Conservation (phyloP, 805 yeast species). For the Barnettozyma sucrosica region DNA sequence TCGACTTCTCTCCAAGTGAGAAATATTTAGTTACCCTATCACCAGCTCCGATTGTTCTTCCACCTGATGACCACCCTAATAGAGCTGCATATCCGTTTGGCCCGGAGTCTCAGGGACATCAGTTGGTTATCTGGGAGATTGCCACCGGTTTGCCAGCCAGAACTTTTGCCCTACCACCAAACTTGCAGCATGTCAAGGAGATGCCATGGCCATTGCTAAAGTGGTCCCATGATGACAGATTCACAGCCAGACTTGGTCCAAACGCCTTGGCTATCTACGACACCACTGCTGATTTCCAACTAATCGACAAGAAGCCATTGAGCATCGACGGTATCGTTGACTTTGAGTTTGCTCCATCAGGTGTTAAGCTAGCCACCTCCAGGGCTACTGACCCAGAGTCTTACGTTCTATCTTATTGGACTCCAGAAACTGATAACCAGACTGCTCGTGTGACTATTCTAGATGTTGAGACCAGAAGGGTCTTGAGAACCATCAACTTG, state of each 20-base stretch:
- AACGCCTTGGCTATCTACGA: constrained; percentile 91
- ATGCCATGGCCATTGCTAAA: constrained; percentile 94
- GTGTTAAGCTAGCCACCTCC: constrained; percentile 58
- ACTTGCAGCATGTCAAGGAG: constrained; percentile 55
- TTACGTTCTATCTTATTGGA: constrained; percentile 86
- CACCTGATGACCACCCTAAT: constrained; percentile 59
- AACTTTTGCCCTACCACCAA: constrained; percentile 85
- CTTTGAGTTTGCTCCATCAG: constrained; percentile 93
- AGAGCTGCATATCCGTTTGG: constrained; percentile 74
- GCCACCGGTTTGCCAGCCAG: constrained; percentile 76
- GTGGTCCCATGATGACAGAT: constrained; percentile 91
- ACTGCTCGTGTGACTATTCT: constrained; percentile 91
- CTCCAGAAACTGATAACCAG: constrained; percentile 89
- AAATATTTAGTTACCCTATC: constrained; percentile 86
- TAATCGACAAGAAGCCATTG: constrained; percentile 80
- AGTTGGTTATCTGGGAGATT: constrained; percentile 89
- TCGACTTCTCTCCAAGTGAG: constrained; percentile 92
- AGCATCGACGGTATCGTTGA: constrained; percentile 82
- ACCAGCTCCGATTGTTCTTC: constrained; percentile 70
- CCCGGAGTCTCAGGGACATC: constrained; percentile 85
- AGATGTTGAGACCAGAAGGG: constrained; percentile 77
- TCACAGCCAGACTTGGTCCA: constrained; percentile 92
- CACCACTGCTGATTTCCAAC: constrained; percentile 61
- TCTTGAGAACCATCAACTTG: constrained; percentile 85
- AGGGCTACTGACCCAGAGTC: constrained; percentile 48